phyloP scores from a whole-genome alignment of 768 basidiomycete species.

The Mycena galopus region DNA sequence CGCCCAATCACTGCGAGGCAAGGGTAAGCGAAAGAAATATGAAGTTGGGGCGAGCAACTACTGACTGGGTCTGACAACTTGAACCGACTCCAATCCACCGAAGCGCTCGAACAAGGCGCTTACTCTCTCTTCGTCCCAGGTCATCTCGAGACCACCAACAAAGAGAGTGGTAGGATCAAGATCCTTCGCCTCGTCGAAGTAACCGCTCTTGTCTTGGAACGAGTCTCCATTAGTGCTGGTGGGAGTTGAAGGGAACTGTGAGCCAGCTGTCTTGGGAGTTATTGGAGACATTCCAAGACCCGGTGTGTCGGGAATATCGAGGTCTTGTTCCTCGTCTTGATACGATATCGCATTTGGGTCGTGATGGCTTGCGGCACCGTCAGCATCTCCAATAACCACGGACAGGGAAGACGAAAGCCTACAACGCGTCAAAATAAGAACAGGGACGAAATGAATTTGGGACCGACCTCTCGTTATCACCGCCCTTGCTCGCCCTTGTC shows the following conservation, averaged over 20 bases:
- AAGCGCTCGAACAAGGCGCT: constrained; percentile 71
- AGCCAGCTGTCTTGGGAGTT: constrained; percentile 64
- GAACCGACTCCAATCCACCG: constrained; percentile 74
- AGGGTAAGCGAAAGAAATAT: background rate
- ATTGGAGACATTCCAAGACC: constrained; percentile 62
- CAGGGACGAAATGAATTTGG: background rate
- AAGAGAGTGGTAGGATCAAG: constrained; percentile 80
- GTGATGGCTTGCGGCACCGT: constrained; percentile 17
- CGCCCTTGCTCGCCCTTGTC: constrained; percentile 28
- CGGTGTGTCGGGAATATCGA: constrained; percentile 59
- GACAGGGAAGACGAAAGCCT: constrained; percentile 28
- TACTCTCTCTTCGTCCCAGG: constrained; percentile 80
- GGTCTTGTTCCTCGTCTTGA: constrained; percentile 47
- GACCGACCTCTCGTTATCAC: constrained; percentile 34
- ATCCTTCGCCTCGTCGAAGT: constrained; percentile 51
- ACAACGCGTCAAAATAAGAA: constrained; percentile 16
- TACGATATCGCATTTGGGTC: constrained; percentile 24
- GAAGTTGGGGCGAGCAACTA: constrained; percentile 15
- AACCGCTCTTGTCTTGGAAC: constrained; percentile 38
- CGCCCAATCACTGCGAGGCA: constrained; percentile 64
- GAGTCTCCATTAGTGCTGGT: constrained; percentile 54
- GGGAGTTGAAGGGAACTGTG: constrained; percentile 64
- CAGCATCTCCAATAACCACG: constrained; percentile 23
- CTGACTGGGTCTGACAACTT: constrained; percentile 76
- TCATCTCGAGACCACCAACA: constrained; percentile 81